phyloP scores from a whole-genome alignment of 768 basidiomycete species.

The Collybia sordida region DNA sequence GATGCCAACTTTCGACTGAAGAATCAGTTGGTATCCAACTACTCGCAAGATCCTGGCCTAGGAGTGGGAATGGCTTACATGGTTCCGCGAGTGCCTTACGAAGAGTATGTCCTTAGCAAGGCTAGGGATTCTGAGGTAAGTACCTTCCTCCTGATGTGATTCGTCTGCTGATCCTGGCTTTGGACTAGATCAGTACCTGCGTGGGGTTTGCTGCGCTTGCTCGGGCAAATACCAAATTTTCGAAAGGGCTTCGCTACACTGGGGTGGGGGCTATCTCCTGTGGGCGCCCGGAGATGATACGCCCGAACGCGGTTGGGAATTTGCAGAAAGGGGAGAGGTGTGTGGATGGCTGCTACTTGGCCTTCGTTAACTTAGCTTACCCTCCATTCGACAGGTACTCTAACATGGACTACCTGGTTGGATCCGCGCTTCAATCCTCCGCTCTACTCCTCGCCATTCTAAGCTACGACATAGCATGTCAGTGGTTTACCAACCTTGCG shows the following conservation, averaged over 20 bases:
- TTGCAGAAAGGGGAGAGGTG: slow-evolving; percentile 2
- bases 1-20: slow-evolving; percentile 24
- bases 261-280: slow-evolving; percentile 23
- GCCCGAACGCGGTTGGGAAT: too few species aligned
- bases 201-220: slow-evolving; percentile 24
- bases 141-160: background rate
- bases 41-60: slow-evolving; percentile 6
- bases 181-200: slow-evolving; percentile 23
- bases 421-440: background rate
- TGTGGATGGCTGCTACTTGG: background rate
- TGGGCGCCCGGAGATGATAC: slow-evolving; percentile 21
- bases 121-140: slow-evolving; percentile 9
- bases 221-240: slow-evolving; percentile 19
- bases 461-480: slow-evolving; percentile 28
- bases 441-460: slow-evolving; percentile 4
- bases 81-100: slow-evolving; percentile 6
- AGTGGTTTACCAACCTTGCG: slow-evolving; percentile 11
- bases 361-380: background rate
- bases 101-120: slow-evolving; percentile 4
- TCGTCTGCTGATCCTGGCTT: background rate
- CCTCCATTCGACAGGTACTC: slow-evolving; percentile 19
- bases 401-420: slow-evolving; percentile 26
- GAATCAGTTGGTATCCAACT: slow-evolving; percentile 5
- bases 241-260: slow-evolving; percentile 18
- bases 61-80: slow-evolving; percentile 8